Base-by-base conservation (phyloP, 163 green algal species). In the Prototheca wickerhamii region DNA sequence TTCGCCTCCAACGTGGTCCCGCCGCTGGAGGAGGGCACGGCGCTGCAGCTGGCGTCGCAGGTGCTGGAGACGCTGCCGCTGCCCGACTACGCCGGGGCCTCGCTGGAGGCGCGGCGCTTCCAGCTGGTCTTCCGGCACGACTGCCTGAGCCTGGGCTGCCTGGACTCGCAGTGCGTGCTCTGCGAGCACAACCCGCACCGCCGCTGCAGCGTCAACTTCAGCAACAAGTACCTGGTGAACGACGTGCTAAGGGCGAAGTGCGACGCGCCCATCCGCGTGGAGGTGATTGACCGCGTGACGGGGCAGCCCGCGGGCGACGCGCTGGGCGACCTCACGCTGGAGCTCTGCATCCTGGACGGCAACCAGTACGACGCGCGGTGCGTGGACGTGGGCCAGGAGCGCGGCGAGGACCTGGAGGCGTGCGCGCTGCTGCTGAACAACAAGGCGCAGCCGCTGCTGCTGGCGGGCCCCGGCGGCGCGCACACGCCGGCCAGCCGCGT, bases 91-190 rank as follows among this genome's bases (percentile, higher is more conserved):
- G 26, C 34, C 7, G 61, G 56, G 0, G 30, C 52, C 4, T 23
- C 44, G 4, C 49, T 86, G 64, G 85, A 89, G 69, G 65, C 71
- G 50, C 75, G 82, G 30, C 79, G 92, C 35, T 75, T 93, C 51
- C 86, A 95, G 70, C 74, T 96, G 4, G 86, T 95, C 0, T 96
- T 95, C 60, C 74, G 86, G 0, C 88, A 96, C 63, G 88, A 95
- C 63, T 96, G 89, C 75, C 53, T 91, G 87, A 84, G 78, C 2
- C 68, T 94, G 55, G 89, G 89, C 34, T 96, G 89, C 76, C 68
- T 90, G 54, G 87, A 94, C 42, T 73, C 79, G 20, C 83, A 93
- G 67, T 96, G 89, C 64, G 78, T 83, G 23, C 76, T 96, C 37
- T 96, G 89, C 69, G 82, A 91, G 62, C 86, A 96, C 81, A 95